Base-by-base conservation (phyloP, 1,139 yeast species). In the Yamadazyma atmosphaerica region DNA sequence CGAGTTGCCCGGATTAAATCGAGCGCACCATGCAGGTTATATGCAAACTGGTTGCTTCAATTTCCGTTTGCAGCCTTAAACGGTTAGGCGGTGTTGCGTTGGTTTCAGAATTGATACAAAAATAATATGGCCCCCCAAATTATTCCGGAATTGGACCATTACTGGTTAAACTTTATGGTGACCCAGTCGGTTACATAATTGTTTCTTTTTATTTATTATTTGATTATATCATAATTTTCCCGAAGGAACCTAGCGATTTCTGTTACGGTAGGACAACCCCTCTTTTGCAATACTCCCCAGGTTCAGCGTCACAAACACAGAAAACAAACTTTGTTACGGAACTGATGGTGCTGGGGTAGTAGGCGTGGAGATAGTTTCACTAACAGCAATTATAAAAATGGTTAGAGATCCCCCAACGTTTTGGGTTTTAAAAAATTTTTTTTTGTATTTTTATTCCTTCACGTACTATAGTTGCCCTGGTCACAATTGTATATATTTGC, bases 301-400 rank as follows among this genome's bases (percentile, higher is more conserved):
- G 10, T 21, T 21, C 23, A 21, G 23, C 7, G 23, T 21, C 7
- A 21, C 23, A 21, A 21, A 21, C 23, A 21, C 23, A 21, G n/a
- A n/a, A n/a, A n/a, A n/a, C n/a, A n/a, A n/a, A n/a, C n/a, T n/a
- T n/a, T n/a, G n/a, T n/a, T n/a, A n/a, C n/a, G n/a, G n/a, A n/a
- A n/a, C n/a, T n/a, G n/a, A n/a, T n/a, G n/a, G n/a, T n/a, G n/a
- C n/a, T 23, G 26, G 26, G 11, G 26, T 8, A 10, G 26, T 11
- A 23, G n/a, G 11, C 11, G 12, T 23, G 26, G 26, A 11, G 7
- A 12, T 5, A 17, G 33, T 31, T 30, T 16, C 4, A 6, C n/a
- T 19, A 19, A 23, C 28, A 32, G 34, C 34, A 32, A 32, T 23
- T 32, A 22, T 22, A 32, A 16, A 17, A 23, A 24, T 23, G 31